Evolutionary conservation across 2,329 filamentous ascomycete genomes (phyloP).

Genomic region (Talaromyces verruculosus): DNA sequence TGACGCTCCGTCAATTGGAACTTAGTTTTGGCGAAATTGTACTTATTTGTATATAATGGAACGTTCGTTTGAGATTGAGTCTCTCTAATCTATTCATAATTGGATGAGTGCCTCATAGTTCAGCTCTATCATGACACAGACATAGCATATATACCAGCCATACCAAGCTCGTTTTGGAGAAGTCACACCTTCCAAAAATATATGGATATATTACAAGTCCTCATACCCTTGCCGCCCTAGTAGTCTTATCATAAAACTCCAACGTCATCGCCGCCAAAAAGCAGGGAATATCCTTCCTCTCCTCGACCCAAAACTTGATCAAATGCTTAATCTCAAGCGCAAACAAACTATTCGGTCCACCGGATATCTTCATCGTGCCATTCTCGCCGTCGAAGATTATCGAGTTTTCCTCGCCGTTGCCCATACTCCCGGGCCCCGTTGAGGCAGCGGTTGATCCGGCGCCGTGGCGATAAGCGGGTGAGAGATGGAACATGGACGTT

Average conservation of each 20-base stretch:
- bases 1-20: not conserved
- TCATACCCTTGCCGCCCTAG: conserved; percentile 39
- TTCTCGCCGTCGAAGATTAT: conserved; percentile 88
- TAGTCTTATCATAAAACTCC: conserved; percentile 78
- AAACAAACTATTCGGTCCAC: conserved; percentile 83
- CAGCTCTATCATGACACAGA: too few relatives aligned
- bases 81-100: not conserved
- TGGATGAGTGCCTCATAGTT: not conserved
- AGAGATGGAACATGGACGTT: conserved; percentile 79
- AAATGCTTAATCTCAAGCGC: conserved; percentile 79
- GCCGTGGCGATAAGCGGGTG: conserved; percentile 47
- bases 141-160: not conserved
- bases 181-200: too few relatives aligned
- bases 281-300: conserved; percentile 88
- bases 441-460: conserved; percentile 46
- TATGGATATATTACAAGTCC: not conserved
- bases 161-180: not conserved
- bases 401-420: conserved; percentile 54
- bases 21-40: not conserved
- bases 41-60: conserved; percentile 5
- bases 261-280: conserved; percentile 88
- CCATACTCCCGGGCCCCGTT: conserved; percentile 43
- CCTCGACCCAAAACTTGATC: conserved; percentile 94
- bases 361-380: conserved; percentile 96
- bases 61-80: not conserved